Evolutionary conservation across 2,329 filamentous ascomycete species (phyloP), one percentile per base, ranked within the genome.

Genomic region (Botryotinia narcissicola): DNA sequence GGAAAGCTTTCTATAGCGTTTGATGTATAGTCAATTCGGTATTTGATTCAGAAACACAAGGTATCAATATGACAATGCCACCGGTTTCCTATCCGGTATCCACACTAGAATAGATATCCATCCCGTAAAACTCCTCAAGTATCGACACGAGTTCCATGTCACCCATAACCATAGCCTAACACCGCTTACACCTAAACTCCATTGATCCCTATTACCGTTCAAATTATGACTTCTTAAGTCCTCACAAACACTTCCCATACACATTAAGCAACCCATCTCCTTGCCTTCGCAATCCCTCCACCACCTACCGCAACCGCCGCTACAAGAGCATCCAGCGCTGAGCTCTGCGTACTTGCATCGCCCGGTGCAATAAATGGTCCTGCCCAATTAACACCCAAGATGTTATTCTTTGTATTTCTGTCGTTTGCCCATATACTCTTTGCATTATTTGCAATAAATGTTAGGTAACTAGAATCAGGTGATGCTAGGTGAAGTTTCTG

Each of bases 281-380:
- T 54, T 48, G 9, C 46, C 35, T 54, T 68, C 16, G 37, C 32
- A 10, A 66, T 32, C 22, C 68, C 67, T 29, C 42, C 62, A 22
- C 51, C 72, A 63, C 76, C 70, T 60, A 78, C 75, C 9, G 76
- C 76, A 42, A 73, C 75, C 48, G 89, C 91, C 29, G 89, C 91
- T 74, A 94, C 88, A 29, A 94, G 81, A 48, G 87, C 88, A 81
- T 93, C 91, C 81, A 93, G 81, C 0, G 89, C 91, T 42, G 88
- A 89, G 78, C 87, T 88, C 63, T 93, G 91, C 29, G 89, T 88
- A 51, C 86, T 85, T 1, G 89, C 89, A 79, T 85, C 84, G 1
- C 85, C 87, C 3, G 76, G 72, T 32, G 84, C 83, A 0, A 81
- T 80, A 64, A 87, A 88, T 0, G 91, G 90, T 0, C 91, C 91